These are phyloP conservation scores for Cladosporium velox DNA, from an alignment of 2,329 filamentous ascomycete genomes.

Conservation along the genomic window DNA sequence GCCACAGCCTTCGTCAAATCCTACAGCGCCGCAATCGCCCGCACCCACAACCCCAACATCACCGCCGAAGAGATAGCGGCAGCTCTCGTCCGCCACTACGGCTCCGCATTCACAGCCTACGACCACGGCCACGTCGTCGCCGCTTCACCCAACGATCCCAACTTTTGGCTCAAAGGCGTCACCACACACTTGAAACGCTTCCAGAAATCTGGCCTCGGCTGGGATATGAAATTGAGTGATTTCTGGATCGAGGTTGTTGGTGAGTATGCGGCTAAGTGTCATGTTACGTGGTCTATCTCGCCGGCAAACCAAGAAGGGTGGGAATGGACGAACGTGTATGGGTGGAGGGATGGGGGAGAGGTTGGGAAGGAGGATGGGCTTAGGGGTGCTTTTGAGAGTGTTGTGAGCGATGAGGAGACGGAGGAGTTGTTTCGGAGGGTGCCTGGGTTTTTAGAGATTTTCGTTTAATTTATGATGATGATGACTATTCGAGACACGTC, in stretches of 20 bases:
- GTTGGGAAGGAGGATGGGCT: background rate
- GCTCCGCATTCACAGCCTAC: constrained; percentile 8
- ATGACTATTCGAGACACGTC: no score
- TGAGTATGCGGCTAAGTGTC: constrained; percentile 5
- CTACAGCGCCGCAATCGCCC: constrained; percentile 11
- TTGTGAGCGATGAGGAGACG: constrained; percentile 23
- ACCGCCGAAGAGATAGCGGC: constrained; percentile 32
- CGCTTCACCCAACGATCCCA: background rate
- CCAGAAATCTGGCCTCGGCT: constrained; percentile 5
- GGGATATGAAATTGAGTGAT: constrained; percentile 11
- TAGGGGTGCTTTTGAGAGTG: constrained; percentile 19
- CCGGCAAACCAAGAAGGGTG: background rate
- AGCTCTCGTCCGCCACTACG: constrained; percentile 21
- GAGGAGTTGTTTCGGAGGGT: constrained; percentile 19
- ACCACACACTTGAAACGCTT: constrained; percentile 19
- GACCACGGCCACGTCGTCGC: constrained; percentile 8
- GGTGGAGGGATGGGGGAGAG: constrained; percentile 16
- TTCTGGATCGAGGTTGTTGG: constrained; percentile 5
- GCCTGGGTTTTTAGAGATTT: constrained; percentile 15
- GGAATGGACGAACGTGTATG: constrained; percentile 23
- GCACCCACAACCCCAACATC: background rate
- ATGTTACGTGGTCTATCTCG: constrained; percentile 22
- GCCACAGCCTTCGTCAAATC: constrained; percentile 12
- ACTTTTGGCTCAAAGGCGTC: constrained; percentile 17
- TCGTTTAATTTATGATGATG: background rate